phyloP scores from a whole-genome alignment of 805 yeast genomes.

The Barnettozyma populi region DNA sequence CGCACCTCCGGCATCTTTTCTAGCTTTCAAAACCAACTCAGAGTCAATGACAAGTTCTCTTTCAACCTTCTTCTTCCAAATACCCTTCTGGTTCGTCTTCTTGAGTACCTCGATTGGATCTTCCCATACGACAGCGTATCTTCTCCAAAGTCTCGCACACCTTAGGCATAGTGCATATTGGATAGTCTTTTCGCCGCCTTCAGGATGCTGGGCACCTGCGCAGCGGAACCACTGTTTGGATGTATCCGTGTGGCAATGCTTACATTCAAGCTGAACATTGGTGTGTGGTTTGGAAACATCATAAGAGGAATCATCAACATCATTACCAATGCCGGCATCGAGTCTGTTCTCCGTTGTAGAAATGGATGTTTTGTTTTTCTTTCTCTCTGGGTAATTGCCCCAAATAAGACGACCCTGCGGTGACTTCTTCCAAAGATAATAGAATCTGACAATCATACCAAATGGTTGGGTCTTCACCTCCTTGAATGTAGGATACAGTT shows the following conservation, averaged over 20 bases:
- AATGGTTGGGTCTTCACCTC: conserved; percentile 69
- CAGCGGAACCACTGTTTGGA: conserved; percentile 66
- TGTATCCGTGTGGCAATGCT: conserved; percentile 56
- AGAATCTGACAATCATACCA: conserved; percentile 79
- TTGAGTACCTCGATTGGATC: conserved; percentile 62
- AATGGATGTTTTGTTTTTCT: conserved; percentile 43
- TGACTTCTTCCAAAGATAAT: conserved; percentile 91
- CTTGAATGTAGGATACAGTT: conserved; percentile 65
- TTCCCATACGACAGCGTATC: conserved; percentile 86
- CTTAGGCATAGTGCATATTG: conserved; percentile 69
- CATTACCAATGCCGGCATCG: conserved; percentile 23
- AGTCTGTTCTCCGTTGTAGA: conserved; percentile 13
- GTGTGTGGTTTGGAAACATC: conserved; percentile 45
- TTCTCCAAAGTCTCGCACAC: conserved; percentile 88
- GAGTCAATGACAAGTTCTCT: conserved; percentile 62
- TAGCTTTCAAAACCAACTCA: conserved; percentile 44
- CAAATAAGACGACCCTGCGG: conserved; percentile 67
- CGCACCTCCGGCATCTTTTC: conserved; percentile 19
- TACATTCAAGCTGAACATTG: conserved; percentile 51
- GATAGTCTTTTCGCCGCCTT: conserved; percentile 23
- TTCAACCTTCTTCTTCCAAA: conserved; percentile 61
- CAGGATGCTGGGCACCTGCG: conserved; percentile 45
- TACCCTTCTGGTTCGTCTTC: conserved; percentile 36
- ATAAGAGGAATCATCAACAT: conserved; percentile 67
- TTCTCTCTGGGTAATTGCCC: conserved; percentile 77